phyloP scores from a whole-genome alignment of 2,329 filamentous ascomycete species.

The Colletotrichum euphorbiae region DNA sequence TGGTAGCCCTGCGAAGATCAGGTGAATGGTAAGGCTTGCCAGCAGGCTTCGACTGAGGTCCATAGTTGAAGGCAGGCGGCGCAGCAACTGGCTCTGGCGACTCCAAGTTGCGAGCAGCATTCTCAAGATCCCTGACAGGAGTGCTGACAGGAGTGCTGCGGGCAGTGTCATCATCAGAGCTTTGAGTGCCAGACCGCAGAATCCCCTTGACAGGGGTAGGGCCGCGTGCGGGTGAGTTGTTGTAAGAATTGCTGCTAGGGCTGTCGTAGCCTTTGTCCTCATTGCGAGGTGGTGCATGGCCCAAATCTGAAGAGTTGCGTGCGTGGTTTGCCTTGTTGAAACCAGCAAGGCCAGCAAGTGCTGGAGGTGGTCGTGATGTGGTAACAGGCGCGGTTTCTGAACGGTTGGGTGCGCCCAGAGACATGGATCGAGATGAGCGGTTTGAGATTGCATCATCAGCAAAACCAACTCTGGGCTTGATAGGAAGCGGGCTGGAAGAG shows the following conservation, averaged over 20 bases:
- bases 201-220: slow-evolving; percentile 54
- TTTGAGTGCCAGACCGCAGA: slow-evolving; percentile 48
- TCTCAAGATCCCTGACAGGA: slow-evolving; percentile 63
- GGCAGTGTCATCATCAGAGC: slow-evolving; percentile 65
- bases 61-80: slow-evolving; percentile 84
- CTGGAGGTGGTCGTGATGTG: slow-evolving; percentile 50
- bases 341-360: slow-evolving; percentile 46
- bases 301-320: slow-evolving; percentile 61
- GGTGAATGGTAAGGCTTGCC: slow-evolving; percentile 79
- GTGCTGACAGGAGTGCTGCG: slow-evolving; percentile 57
- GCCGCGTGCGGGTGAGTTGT: slow-evolving; percentile 49
- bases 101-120: slow-evolving; percentile 63
- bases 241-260: slow-evolving; percentile 47
- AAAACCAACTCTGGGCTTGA: slow-evolving; percentile 65
- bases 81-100: slow-evolving; percentile 81
- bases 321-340: slow-evolving; percentile 51
- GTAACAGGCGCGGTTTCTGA: slow-evolving; percentile 64
- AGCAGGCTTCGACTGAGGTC: slow-evolving; percentile 75
- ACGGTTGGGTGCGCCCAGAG: slow-evolving; percentile 55
- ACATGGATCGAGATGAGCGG: slow-evolving; percentile 65
- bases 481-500: slow-evolving; percentile 44
- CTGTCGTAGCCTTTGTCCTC: slow-evolving; percentile 44
- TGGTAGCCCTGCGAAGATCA: slow-evolving; percentile 83
- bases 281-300: slow-evolving; percentile 42
- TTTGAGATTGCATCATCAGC: slow-evolving; percentile 64